Evolutionary conservation across 2,329 filamentous ascomycete genomes (phyloP), one percentile per base, ranked within the genome.

Genomic region (Fusarium sulawesiense): DNA sequence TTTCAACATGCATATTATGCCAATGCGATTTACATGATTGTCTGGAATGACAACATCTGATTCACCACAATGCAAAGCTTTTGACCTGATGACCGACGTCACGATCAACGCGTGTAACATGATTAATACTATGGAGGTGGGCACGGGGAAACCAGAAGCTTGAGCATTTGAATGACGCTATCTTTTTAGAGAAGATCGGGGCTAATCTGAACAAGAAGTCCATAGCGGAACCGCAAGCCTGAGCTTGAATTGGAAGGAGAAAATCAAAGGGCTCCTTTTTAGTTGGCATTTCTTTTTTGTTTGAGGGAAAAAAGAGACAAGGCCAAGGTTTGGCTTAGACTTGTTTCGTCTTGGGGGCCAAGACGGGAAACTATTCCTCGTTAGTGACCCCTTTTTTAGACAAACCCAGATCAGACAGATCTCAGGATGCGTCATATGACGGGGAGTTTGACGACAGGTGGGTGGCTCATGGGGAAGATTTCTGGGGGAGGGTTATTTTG

Each of bases 361-460:
- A 41, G 53, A 64, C 51, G 34, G 49, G 49, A 56, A 27, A 55
- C 50, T 29, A 56, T n/a, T 23, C 32, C 29, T 48, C 40, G 46
- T 62, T 70, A 58, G 66, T 49, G 49, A 42, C 42, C 66, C 62
- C 62, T 56, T 71, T 60, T 63, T 66, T 21, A 66, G 63, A 66
- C 44, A 61, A 61, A 29, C 54, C 55, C 58, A 64, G 61, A 66
- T 66, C 61, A 58, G 54, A 70, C 46, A 71, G 63, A 70, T 70
- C 66, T 68, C 44, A 68, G 50, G 44, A 70, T 71, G 67, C 67
- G 68, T 68, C 68, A 70, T 69, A 64, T 64, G 67, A 46, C 62
- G 68, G 67, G 68, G 63, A 71, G 68, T 68, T 71, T 64, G 63
- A 60, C 58, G 23, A 53, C 58, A 51, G 42, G 21, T 46, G 34